phyloP scores from a whole-genome alignment of 345 rosid species.

The Arabidopsis thaliana region TAIR10.1 NC_003071.7:13683501-13684000 shows the following conservation, averaged over 20 bases:
- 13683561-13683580: slow-evolving; percentile 17
- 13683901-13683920: slow-evolving; percentile 36
- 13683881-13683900: slow-evolving; percentile 28
- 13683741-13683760: slow-evolving; percentile 33
- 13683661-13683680: slow-evolving; percentile 44
- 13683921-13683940: slow-evolving; percentile 45
- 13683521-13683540: background rate
- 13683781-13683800: slow-evolving; percentile 40
- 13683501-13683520: background rate
- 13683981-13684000: slow-evolving; percentile 20
- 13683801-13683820: slow-evolving; percentile 41
- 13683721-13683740: slow-evolving; percentile 22
- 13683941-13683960: slow-evolving; percentile 40
- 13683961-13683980: slow-evolving; percentile 46
- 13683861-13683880: slow-evolving; percentile 42
- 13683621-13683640: slow-evolving; percentile 28
- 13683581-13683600: slow-evolving; percentile 14
- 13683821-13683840: slow-evolving; percentile 36
- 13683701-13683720: slow-evolving; percentile 33
- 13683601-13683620: slow-evolving; percentile 29
- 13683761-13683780: slow-evolving; percentile 23
- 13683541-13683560: slow-evolving; percentile 42
- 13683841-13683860: slow-evolving; percentile 35
- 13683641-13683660: slow-evolving; percentile 44
- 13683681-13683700: slow-evolving; percentile 39